Percentiles rank a stretch among this genome's conserved stretches.
phyloP scores from a whole-genome alignment of 1,284 basidiomycete genomes.

The Microstroma glucosiphilum region DNA sequence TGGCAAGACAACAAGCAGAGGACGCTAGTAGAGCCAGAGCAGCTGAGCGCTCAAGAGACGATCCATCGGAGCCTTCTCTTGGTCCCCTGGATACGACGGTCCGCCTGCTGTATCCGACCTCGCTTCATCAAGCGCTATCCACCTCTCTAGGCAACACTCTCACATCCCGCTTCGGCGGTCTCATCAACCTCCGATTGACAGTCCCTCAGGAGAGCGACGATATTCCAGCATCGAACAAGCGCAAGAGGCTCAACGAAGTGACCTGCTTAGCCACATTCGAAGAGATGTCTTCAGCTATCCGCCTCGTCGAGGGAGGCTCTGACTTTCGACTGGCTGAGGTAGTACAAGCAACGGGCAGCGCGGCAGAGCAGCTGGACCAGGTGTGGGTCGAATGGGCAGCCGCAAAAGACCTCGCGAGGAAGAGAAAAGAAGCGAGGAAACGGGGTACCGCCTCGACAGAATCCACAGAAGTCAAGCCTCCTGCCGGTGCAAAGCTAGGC shows the following conservation, averaged over 20 bases:
- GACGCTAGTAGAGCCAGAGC: neutral
- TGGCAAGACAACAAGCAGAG: neutral
- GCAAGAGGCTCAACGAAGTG: neutral
- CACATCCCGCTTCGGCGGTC: neutral
- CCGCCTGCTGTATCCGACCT: conserved; percentile 1
- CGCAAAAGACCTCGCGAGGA: neutral
- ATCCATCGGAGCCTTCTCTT: neutral
- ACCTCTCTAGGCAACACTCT: neutral
- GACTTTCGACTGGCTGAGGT: neutral
- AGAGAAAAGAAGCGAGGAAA: neutral
- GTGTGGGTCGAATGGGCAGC: conserved; percentile 1
- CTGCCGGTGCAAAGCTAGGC: neutral
- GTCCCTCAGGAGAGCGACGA: neutral
- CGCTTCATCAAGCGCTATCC: neutral
- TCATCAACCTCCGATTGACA: neutral
- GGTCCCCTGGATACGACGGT: neutral
- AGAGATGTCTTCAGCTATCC: neutral
- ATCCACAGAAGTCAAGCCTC: neutral
- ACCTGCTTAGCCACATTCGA: neutral
- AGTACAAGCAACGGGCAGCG: neutral
- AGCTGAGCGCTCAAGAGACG: neutral
- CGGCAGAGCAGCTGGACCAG: neutral
- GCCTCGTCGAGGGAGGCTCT: neutral
- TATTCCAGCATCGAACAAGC: neutral
- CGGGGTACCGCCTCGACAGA: neutral